Evolutionary conservation across 2,329 filamentous ascomycete species (phyloP), one percentile per base, ranked within the genome.

Genomic region (Macroventuria anomochaeta): DNA sequence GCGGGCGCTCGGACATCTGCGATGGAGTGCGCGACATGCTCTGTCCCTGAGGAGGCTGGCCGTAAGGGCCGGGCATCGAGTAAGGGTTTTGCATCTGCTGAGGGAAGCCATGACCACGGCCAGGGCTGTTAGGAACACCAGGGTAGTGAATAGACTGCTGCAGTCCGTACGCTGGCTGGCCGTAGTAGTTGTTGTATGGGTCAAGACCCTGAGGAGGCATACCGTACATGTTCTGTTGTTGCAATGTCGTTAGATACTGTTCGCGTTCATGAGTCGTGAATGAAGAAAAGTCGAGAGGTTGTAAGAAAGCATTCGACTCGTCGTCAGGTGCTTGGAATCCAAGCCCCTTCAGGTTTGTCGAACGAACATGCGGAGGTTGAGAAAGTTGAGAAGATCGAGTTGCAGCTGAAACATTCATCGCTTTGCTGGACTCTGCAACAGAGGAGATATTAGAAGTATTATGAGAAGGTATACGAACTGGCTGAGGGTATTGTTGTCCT

Each of bases 211-310:
- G 79, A 12, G 81, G 82, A 43, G 82, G 82, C 68, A 80, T 88
- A 49, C 79, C 80, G 57, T 77, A 79, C 72, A 82, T 86, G 59
- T 79, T 82, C 87, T 93, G 89, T 71, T 83, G 79, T 77, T 83
- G 84, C 65, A 82, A 76, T 50, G 73, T 62, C 69, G 85, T 91
- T 81, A 93, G 88, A 85, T 83, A 82, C 61, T 84, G 82, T 74
- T 93, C 88, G 82, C 88, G 91, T 62, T 86, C 82, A 69, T 85
- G 85, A 71, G 80, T 87, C 69, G 86, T 84, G 55, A 88, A 88
- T 59, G 92, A 76, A 76, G 90, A 84, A 71, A 84, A 72, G 51
- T 75, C 65, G 55, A 69, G 39, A 54, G 59, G 37, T 53, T 61
- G 46, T 59, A 67, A 50, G 50, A 66, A 69, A 64, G 59, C 63